phyloP scores from a whole-genome alignment of 2,329 filamentous ascomycete genomes.

The Xylaria sp. region DNA sequence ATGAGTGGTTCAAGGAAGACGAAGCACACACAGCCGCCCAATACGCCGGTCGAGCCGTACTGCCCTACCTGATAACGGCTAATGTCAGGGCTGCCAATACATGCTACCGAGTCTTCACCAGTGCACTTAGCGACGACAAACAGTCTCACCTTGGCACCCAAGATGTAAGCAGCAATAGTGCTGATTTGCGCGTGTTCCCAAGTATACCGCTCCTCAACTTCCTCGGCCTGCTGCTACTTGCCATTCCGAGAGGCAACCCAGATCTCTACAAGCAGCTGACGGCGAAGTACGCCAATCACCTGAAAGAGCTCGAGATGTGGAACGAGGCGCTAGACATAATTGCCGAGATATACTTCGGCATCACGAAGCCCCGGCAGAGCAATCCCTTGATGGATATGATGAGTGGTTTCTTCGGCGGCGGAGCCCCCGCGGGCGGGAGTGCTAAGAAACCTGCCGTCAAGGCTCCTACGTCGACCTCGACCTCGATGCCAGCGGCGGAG shows the following conservation, averaged over 20 bases:
- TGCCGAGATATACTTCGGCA: slow-evolving; percentile 96
- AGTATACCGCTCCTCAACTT: slow-evolving; percentile 96
- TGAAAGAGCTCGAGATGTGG: slow-evolving; percentile 83
- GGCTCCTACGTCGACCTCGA: slow-evolving; percentile 60
- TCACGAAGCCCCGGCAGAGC: slow-evolving; percentile 85
- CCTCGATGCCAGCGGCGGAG: slow-evolving; percentile 65
- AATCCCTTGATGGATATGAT: slow-evolving; percentile 99
- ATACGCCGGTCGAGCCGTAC: slow-evolving; percentile 86
- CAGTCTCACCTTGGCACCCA: slow-evolving; percentile 75
- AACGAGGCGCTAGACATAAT: slow-evolving; percentile 84
- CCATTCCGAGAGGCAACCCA: slow-evolving; percentile 80
- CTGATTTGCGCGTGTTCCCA: slow-evolving; percentile 85
- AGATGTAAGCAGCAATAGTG: slow-evolving; percentile 78
- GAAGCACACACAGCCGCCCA: slow-evolving; percentile 87
- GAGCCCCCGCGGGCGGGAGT: slow-evolving; percentile 53
- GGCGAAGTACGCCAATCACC: slow-evolving; percentile 80
- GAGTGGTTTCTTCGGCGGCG: slow-evolving; percentile 88
- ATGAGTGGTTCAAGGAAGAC: slow-evolving; percentile 91
- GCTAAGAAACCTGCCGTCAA: slow-evolving; percentile 57
- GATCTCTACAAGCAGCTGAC: slow-evolving; percentile 86
- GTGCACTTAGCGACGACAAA: slow-evolving; percentile 67
- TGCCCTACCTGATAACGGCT: slow-evolving; percentile 90
- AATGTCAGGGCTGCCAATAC: slow-evolving; percentile 91
- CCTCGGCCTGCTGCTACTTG: slow-evolving; percentile 83
- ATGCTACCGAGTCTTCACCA: slow-evolving; percentile 80